These are phyloP conservation scores for Xanthoceras sorbifolium DNA, from an alignment of 345 rosid genomes.

Conservation along the genomic window DNA sequence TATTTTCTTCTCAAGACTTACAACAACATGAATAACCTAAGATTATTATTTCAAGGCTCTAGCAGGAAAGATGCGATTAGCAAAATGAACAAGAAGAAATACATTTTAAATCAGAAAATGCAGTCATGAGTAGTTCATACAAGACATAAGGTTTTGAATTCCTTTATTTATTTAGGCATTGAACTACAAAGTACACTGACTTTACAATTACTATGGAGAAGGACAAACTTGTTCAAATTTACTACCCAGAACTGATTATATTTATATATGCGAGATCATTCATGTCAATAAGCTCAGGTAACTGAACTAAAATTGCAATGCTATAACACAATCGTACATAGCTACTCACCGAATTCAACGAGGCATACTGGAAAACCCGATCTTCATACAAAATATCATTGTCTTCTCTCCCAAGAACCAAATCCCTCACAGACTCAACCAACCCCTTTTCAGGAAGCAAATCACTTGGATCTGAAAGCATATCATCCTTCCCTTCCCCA, in stretches of 20 bases:
- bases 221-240: neutral
- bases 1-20: neutral
- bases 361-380: constrained; percentile 82
- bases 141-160: no score
- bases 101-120: no score
- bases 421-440: constrained; percentile 66
- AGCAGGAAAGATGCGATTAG: no score
- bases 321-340: neutral
- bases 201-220: no score
- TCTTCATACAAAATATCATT: constrained; percentile 91
- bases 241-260: neutral
- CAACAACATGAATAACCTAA: neutral
- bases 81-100: no score
- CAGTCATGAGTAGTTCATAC: no score
- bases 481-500: constrained; percentile 28
- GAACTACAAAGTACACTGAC: no score
- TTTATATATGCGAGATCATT: neutral
- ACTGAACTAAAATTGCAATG: neutral
- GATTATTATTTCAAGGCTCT: no score
- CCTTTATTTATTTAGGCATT: no score
- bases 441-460: constrained; percentile 59
- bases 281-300: neutral
- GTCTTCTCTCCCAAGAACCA: constrained; percentile 73
- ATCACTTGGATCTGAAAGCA: constrained; percentile 33
- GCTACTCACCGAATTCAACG: constrained; percentile 68